phyloP scores from a whole-genome alignment of 495 filamentous ascomycete species.

The Daldinia decipiens region DNA sequence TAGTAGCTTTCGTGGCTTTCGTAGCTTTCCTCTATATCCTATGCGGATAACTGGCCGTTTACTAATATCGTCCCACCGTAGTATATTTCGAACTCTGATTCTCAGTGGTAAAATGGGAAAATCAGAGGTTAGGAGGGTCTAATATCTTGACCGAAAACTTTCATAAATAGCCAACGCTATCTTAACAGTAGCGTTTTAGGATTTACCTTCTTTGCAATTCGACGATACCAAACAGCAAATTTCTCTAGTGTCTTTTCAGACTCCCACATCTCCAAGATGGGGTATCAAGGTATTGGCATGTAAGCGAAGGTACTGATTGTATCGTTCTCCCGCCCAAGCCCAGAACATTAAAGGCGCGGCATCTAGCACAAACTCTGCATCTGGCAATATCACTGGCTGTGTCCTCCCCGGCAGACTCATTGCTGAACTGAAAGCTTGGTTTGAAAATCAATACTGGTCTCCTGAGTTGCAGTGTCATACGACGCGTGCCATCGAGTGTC shows the following conservation, averaged over 20 bases:
- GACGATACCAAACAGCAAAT: background rate
- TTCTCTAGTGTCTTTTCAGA: background rate
- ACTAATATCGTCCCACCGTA: background rate
- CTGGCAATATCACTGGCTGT: background rate
- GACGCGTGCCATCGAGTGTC: conserved; percentile 12
- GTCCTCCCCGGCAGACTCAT: background rate
- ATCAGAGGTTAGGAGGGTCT: background rate
- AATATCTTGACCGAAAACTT: background rate
- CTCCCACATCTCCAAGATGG: background rate
- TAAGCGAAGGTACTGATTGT: background rate
- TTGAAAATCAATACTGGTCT: conserved; percentile 16
- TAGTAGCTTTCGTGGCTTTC: background rate
- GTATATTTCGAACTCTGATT: background rate
- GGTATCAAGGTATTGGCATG: background rate
- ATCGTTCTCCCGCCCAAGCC: background rate
- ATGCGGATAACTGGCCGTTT: background rate
- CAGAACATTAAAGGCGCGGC: background rate
- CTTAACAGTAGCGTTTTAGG: background rate
- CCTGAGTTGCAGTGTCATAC: conserved; percentile 10
- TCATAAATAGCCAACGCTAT: background rate
- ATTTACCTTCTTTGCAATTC: background rate
- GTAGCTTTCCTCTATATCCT: conserved; percentile 3
- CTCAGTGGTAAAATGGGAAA: background rate
- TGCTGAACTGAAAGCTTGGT: conserved; percentile 3
- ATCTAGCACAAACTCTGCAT: background rate